These are phyloP conservation scores for Mucor irregularis DNA, from an alignment of 371 early-diverging fungal species.

Conservation along the genomic window DNA sequence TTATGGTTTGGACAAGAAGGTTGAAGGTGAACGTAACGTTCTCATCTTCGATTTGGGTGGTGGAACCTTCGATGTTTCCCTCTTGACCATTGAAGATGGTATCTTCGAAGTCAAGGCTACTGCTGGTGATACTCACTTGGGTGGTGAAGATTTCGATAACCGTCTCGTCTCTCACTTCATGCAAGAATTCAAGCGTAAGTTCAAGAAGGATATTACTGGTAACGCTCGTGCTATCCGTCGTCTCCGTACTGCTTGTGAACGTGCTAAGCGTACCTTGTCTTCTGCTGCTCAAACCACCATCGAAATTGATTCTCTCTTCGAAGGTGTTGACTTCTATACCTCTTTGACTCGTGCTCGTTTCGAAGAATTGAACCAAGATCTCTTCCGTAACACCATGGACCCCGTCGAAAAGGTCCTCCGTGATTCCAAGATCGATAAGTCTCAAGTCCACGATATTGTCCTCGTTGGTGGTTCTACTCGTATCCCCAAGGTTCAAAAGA, in stretches of 20 bases:
- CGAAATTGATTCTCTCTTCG: constrained; percentile 91
- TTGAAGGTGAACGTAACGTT: constrained; percentile 78
- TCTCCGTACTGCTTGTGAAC: constrained; percentile 94
- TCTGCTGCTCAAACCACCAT: constrained; percentile 82
- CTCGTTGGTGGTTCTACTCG: constrained; percentile 99
- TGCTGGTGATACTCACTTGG: constrained; percentile 96
- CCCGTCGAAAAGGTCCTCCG: constrained; percentile 85
- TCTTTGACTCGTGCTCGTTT: constrained; percentile 91
- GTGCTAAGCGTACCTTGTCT: constrained; percentile 97
- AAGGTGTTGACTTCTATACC: constrained; percentile 88
- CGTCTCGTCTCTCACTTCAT: constrained; percentile 80
- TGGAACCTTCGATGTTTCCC: constrained; percentile 96
- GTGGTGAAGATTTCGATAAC: constrained; percentile 99
- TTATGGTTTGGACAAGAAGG: constrained; percentile 86
- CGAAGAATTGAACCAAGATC: constrained; percentile 91
- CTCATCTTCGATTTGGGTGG: constrained; percentile 97
- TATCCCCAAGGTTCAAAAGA: constrained; percentile 99
- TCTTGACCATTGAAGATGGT: constrained; percentile 88
- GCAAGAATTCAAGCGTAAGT: constrained; percentile 87
- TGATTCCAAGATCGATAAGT: constrained; percentile 95
- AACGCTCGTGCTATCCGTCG: constrained; percentile 92
- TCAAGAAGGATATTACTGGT: constrained; percentile 76
- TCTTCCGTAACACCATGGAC: constrained; percentile 84
- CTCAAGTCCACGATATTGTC: constrained; percentile 93
- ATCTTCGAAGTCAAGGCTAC: constrained; percentile 96